Evolutionary conservation across 345 rosid species (phyloP).

Genomic region (Brassica cretica): DNA sequence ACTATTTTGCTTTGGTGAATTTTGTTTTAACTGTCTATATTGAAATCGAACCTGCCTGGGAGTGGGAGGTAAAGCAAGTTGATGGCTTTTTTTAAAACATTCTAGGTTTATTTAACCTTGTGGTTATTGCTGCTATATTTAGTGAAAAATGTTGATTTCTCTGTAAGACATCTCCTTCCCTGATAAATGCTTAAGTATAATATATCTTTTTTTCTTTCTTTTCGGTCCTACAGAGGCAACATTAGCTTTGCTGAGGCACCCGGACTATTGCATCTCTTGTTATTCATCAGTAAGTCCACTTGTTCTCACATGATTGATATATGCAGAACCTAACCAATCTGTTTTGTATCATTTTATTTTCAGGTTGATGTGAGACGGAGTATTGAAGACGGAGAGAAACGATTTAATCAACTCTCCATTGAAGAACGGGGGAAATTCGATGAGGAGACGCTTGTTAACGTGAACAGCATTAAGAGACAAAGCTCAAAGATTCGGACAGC

Average conservation of each 20-base stretch:
- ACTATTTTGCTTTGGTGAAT: not conserved
- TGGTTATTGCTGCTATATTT: not conserved
- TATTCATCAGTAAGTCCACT: conserved; percentile 75
- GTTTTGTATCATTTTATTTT: conserved; percentile 11
- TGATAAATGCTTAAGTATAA: not conserved
- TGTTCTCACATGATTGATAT: not conserved
- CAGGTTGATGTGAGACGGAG: conserved; percentile 78
- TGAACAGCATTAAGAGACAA: conserved; percentile 71
- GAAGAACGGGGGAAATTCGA: conserved; percentile 96
- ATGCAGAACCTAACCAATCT: conserved; percentile 18
- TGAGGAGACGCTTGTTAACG: conserved; percentile 92
- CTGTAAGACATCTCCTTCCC: not conserved
- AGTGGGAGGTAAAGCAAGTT: not conserved
- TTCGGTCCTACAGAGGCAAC: conserved; percentile 68
- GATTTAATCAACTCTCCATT: conserved; percentile 88
- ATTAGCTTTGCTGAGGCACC: conserved; percentile 86
- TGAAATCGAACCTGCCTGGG: not conserved
- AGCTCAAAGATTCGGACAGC: conserved; percentile 56
- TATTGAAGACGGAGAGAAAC: conserved; percentile 80
- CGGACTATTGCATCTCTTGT: conserved; percentile 94
- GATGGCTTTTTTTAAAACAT: not conserved
- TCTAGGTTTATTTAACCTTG: not conserved
- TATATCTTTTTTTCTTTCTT: not conserved
- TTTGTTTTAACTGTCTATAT: not conserved
- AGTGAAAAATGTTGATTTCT: conserved; percentile 20